phyloP scores from a whole-genome alignment of 106 monocot genomes.

The Gastrodia elata region DNA sequence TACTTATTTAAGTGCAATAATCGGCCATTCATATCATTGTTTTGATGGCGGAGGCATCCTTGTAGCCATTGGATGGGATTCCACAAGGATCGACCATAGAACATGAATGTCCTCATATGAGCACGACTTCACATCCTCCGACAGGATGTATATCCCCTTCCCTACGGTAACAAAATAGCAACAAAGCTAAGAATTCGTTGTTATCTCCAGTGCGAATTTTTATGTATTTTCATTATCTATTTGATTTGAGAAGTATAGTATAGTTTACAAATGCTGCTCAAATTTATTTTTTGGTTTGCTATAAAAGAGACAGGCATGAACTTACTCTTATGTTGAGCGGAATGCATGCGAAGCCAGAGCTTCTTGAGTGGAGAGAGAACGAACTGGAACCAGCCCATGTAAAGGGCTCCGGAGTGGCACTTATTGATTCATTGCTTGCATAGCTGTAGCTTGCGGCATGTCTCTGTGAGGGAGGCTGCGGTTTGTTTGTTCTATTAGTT shows the following conservation, averaged over 20 bases:
- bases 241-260: not conserved
- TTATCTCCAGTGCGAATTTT: not conserved
- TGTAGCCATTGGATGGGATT: slow-evolving; percentile 13
- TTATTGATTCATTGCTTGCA: not conserved
- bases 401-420: not conserved
- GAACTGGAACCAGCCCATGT: slow-evolving; percentile 52
- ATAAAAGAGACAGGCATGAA: not conserved
- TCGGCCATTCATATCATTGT: slow-evolving; percentile 4
- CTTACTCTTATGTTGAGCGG: slow-evolving; percentile 22
- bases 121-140: slow-evolving; percentile 81
- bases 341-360: slow-evolving; percentile 49
- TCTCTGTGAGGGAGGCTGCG: not conserved
- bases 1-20: not conserved
- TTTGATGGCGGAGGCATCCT: slow-evolving; percentile 10
- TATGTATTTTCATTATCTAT: not conserved
- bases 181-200: not conserved
- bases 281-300: too few species aligned
- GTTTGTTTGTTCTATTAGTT: not conserved
- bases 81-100: slow-evolving; percentile 70
- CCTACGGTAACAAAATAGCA: slow-evolving; percentile 17
- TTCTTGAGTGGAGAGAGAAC: slow-evolving; percentile 54
- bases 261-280: not conserved
- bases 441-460: not conserved
- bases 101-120: slow-evolving; percentile 69
- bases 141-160: slow-evolving; percentile 60